Evolutionary conservation across 192 early-diverging fungal species (phyloP).

Genomic region (Podila verticillata): DNA sequence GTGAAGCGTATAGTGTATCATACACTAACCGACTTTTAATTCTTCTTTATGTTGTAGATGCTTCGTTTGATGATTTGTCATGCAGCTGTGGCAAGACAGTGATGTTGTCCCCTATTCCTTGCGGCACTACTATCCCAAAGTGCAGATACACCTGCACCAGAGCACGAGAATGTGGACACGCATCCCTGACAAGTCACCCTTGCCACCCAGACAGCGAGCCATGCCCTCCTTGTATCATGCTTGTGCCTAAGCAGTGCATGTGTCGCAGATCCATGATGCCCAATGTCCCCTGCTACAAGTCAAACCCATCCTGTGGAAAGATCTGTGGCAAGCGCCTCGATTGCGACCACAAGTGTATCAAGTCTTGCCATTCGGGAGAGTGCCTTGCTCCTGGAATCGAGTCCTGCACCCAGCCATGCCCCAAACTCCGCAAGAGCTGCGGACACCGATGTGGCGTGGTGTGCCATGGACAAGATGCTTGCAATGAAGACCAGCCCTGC

Average conservation of each 20-base stretch:
- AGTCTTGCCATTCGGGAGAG: constrained; percentile 84
- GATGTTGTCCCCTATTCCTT: constrained; percentile 86
- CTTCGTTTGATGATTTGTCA: constrained; percentile 83
- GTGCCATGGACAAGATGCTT: constrained; percentile 84
- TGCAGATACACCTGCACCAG: constrained; percentile 82
- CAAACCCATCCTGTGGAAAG: constrained; percentile 74
- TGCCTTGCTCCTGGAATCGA: constrained; percentile 63
- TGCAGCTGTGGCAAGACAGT: constrained; percentile 89
- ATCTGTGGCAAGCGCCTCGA: constrained; percentile 65
- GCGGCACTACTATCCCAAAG: constrained; percentile 78
- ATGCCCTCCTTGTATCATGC: constrained; percentile 91
- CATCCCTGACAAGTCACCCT: constrained; percentile 73
- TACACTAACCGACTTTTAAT: neutral
- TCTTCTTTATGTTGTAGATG: constrained; percentile 49
- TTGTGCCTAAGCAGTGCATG: constrained; percentile 76
- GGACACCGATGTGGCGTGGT: constrained; percentile 79
- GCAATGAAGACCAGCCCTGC: constrained; percentile 82
- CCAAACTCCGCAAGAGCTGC: constrained; percentile 77
- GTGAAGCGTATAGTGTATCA: no score
- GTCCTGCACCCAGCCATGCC: constrained; percentile 77
- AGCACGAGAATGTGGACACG: constrained; percentile 82
- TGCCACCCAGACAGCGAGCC: constrained; percentile 87
- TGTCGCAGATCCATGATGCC: constrained; percentile 82
- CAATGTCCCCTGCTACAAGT: constrained; percentile 86
- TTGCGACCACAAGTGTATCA: constrained; percentile 82